Evolutionary conservation across 257 asterid species (phyloP).

Genomic region (Ilex aquifolium): DNA sequence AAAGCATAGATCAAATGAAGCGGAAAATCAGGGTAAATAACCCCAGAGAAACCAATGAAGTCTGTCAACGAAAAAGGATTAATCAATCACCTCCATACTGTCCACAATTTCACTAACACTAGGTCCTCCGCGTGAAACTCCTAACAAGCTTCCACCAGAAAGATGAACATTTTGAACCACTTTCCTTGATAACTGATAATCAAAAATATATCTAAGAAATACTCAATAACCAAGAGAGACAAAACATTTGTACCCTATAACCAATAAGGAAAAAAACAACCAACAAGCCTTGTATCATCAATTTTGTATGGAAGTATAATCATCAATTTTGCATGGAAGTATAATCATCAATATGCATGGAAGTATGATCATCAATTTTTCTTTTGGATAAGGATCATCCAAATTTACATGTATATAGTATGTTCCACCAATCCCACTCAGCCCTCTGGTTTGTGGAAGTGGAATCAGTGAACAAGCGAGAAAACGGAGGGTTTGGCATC

Average conservation of each 20-base stretch:
- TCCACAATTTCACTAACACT: constrained; percentile 75
- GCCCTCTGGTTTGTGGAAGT: too few relatives aligned
- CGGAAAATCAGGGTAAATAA: constrained; percentile 5
- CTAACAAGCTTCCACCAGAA: constrained; percentile 95
- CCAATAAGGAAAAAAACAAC: not conserved
- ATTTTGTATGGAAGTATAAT: not conserved
- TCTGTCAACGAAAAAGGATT: constrained; percentile 3
- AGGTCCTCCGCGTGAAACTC: constrained; percentile 99
- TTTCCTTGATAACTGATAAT: constrained; percentile 67
- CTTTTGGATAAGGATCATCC: too few relatives aligned
- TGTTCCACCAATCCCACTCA: too few relatives aligned
- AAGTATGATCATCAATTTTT: not conserved
- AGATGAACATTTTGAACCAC: constrained; percentile 93
- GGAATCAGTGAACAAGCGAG: too few relatives aligned
- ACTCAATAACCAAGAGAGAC: too few relatives aligned
- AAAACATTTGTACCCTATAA: too few relatives aligned
- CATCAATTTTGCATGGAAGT: not conserved
- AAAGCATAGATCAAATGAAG: not conserved
- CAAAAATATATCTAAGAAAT: constrained; percentile 4
- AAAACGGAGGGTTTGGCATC: too few relatives aligned
- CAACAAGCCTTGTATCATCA: not conserved
- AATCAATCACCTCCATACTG: constrained; percentile 61
- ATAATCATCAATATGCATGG: not conserved
- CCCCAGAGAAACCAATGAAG: constrained; percentile 6
- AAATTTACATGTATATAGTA: too few relatives aligned